These are phyloP conservation scores for Heliamphora pulchella DNA, from an alignment of 179 eudicot species.

Conservation along the genomic window DNA sequence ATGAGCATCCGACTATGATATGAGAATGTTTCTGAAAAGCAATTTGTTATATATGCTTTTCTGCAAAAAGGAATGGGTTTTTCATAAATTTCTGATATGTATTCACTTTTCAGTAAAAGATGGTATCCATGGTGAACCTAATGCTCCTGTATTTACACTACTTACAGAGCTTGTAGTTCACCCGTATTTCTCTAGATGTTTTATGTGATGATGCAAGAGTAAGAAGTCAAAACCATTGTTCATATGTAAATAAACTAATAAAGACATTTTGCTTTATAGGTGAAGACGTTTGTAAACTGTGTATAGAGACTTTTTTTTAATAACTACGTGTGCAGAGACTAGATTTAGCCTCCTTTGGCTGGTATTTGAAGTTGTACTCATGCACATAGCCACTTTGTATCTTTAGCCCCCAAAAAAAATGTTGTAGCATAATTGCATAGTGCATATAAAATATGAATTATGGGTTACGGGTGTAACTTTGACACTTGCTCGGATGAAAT, in stretches of 20 bases:
- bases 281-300: not conserved
- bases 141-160: no score
- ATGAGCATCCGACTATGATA: not conserved
- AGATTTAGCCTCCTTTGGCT: not conserved
- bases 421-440: not conserved
- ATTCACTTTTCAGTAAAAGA: not conserved
- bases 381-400: not conserved
- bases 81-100: no score
- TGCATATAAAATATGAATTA: not conserved
- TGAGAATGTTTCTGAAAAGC: not conserved
- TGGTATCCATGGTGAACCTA: no score
- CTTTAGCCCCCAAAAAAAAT: not conserved
- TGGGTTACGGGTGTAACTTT: not conserved
- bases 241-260: no score
- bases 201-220: not conserved
- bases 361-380: not conserved
- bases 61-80: no score
- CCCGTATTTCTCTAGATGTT: not conserved
- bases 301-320: no score
- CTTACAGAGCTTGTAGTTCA: no score
- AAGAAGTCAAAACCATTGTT: not conserved
- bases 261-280: no score
- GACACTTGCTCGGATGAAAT: not conserved
- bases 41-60: no score
- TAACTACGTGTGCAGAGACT: no score